These are phyloP conservation scores for Pascua sp. DNA, from an alignment of 1,284 basidiomycete species.

Conservation along the genomic window DNA sequence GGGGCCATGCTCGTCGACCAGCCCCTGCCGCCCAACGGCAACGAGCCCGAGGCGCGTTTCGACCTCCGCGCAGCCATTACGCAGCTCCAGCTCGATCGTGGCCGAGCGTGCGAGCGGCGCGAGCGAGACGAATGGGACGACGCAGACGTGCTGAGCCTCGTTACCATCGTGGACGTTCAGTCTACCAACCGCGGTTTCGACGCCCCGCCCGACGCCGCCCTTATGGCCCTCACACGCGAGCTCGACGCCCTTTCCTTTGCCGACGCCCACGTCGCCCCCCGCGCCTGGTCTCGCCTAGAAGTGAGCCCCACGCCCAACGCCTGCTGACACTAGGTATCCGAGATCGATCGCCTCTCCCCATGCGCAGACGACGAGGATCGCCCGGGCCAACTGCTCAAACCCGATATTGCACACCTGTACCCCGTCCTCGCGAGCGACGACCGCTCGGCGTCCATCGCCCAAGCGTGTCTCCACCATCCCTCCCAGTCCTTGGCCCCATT, in stretches of 20 bases:
- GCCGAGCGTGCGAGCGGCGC: too few relatives aligned
- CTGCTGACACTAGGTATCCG: conserved; percentile 36
- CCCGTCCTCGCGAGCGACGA: conserved; percentile 23
- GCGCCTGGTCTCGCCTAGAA: conserved; percentile 49
- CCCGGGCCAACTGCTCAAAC: conserved; percentile 53
- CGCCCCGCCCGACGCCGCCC: background rate
- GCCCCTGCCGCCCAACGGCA: conserved; percentile 48
- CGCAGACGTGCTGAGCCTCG: too few relatives aligned
- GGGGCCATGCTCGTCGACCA: conserved; percentile 29
- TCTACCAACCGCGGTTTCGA: background rate
- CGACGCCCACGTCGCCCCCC: conserved; percentile 56
- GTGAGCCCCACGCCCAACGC: conserved; percentile 47
- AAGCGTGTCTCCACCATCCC: conserved; percentile 15
- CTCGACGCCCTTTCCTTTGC: conserved; percentile 49
- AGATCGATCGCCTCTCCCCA: conserved; percentile 45
- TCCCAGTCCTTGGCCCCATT: conserved; percentile 35
- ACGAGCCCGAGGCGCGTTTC: conserved; percentile 46
- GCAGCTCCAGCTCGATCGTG: conserved; percentile 56
- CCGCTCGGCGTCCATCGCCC: conserved; percentile 24
- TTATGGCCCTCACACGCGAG: background rate
- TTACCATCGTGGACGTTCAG: background rate
- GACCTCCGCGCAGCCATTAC: conserved; percentile 63
- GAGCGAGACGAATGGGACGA: too few relatives aligned
- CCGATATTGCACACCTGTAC: conserved; percentile 22
- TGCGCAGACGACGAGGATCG: conserved; percentile 62